Evolutionary conservation across 2,329 filamentous ascomycete species (phyloP), one percentile per base, ranked within the genome.

Genomic region (Graphium sp.): DNA sequence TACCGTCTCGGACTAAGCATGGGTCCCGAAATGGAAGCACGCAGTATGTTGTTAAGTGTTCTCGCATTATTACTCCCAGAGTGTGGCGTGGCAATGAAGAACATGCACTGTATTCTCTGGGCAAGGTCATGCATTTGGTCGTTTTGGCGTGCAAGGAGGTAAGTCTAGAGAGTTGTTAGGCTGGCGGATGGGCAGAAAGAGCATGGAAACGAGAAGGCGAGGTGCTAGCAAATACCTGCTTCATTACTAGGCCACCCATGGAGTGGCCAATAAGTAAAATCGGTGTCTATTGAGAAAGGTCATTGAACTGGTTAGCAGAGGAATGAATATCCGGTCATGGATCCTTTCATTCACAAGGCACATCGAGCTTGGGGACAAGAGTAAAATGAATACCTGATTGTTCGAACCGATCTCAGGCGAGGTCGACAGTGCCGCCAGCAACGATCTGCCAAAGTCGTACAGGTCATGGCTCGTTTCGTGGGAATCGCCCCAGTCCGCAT

Each of bases 51-150:
- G 17, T 43, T 43, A 5, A 48, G 28, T 5, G 37, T 34, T 12
- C 35, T 31, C 3, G 45, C 45, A 23, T 40, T 42, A 22, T 49
- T 37, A 2, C 48, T 45, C 0, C 48, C 50, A 9, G 44, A 32
- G 28, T 53, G 50, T 1, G 50, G 49, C 4, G 49, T 52, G 2
- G 47, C 46, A 6, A 53, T 37, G 33, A 53, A 52, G 35, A 45
- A 44, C 6, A 52, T 44, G 20, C 36, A 37, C 18, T 35, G 36
- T 6, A 47, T 39, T 11, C 43, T 38, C n/a, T 22, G 22, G n/a
- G 30, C 28, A 30, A 45, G 9, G 7, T 27, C 6, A 4, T 9
- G 24, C 3, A 31, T 26, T 4, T 31, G 18, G 13, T 31, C 28
- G 4, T 42, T 24, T 26, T 28, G 35, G 8, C 41, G n/a, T n/a